Conservation (phyloP, 331 rosid genomes). For the Malus hybrid region DNA sequence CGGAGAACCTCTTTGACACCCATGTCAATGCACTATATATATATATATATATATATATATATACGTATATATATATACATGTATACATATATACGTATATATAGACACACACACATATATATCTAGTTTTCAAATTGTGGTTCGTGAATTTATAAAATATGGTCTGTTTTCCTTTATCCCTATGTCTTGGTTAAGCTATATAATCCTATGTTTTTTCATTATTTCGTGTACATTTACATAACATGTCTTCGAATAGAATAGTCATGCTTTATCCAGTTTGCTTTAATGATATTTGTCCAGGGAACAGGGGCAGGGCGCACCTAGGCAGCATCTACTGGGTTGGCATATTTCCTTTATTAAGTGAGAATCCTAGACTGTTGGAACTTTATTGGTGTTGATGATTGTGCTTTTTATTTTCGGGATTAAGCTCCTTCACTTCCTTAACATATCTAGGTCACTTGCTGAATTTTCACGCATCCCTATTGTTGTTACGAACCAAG, state of each 20-base stretch:
- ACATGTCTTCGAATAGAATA: background rate
- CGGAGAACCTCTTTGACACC: background rate
- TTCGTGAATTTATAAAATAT: background rate
- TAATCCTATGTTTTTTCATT: background rate
- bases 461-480: constrained; percentile 94
- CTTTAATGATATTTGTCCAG: constrained; percentile 28
- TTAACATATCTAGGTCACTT: constrained; percentile 51
- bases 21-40: background rate
- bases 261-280: background rate
- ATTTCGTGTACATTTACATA: background rate
- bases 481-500: constrained; percentile 88
- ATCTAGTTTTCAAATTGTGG: background rate
- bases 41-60: too few relatives aligned
- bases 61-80: background rate
- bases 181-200: background rate
- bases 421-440: background rate
- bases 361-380: constrained; percentile 33
- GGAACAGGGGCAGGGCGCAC: constrained; percentile 49
- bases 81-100: too few relatives aligned
- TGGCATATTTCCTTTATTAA: constrained; percentile 88
- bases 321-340: constrained; percentile 63
- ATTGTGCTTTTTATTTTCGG: background rate
- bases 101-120: background rate
- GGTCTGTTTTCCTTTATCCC: background rate
- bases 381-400: constrained; percentile 3